phyloP scores from a whole-genome alignment of 2,329 filamentous ascomycete genomes.

The Davidsoniella australis region DNA sequence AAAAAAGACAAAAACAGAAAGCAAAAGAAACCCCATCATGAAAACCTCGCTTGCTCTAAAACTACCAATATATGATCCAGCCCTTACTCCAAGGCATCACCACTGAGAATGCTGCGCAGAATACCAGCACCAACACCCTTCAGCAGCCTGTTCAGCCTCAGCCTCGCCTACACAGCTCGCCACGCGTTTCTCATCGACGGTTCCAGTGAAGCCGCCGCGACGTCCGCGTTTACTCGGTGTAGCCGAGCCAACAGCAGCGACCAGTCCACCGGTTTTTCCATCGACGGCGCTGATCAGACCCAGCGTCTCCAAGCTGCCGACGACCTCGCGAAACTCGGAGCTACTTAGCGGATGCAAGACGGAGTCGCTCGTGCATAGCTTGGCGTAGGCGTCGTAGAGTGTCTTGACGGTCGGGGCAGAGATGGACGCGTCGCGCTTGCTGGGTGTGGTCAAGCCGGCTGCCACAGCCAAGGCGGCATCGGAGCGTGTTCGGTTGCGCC shows the following conservation, averaged over 20 bases:
- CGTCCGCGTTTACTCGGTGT: slow-evolving; percentile 57
- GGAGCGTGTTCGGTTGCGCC: slow-evolving; percentile 36
- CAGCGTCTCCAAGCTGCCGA: slow-evolving; percentile 75
- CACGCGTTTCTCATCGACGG: slow-evolving; percentile 57
- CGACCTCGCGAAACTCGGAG: slow-evolving; percentile 87
- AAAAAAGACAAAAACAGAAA: background rate
- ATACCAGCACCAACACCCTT: slow-evolving; percentile 45
- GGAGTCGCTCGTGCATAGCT: slow-evolving; percentile 73
- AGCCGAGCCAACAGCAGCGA: slow-evolving; percentile 28
- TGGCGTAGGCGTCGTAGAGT: slow-evolving; percentile 68
- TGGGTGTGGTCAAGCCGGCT: slow-evolving; percentile 33
- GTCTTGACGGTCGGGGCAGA: slow-evolving; percentile 65
- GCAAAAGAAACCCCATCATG: slow-evolving; percentile 1
- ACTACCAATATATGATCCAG: background rate
- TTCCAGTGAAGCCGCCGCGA: slow-evolving; percentile 34
- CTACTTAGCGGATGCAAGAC: slow-evolving; percentile 74
- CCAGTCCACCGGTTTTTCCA: slow-evolving; percentile 52
- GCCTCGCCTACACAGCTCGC: slow-evolving; percentile 65
- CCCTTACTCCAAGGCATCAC: slow-evolving; percentile 37
- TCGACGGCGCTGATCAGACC: slow-evolving; percentile 58
- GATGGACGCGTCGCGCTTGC: slow-evolving; percentile 32
- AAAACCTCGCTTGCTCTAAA: background rate
- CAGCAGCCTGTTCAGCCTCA: slow-evolving; percentile 57
- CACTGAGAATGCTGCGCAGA: slow-evolving; percentile 43
- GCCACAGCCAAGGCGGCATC: slow-evolving; percentile 20